These are phyloP conservation scores for Flaveria floridana DNA, from an alignment of 140 eudicot species.

Conservation along the genomic window DNA sequence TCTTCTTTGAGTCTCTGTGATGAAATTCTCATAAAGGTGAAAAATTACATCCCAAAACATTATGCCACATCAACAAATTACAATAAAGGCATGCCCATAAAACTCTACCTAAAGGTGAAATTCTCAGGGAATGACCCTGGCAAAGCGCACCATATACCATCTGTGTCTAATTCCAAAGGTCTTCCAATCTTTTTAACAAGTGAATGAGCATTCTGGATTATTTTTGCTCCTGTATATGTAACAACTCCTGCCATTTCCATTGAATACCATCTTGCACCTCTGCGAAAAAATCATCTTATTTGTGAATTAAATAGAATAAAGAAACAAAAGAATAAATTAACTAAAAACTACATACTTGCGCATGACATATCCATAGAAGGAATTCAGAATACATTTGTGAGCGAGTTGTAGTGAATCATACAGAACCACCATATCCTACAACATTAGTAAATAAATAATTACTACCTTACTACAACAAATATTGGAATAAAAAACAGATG, in stretches of 20 bases:
- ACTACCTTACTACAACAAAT: constrained; percentile 15
- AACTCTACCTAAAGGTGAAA: constrained; percentile 70
- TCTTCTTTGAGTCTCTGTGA: constrained; percentile 71
- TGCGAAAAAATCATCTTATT: constrained; percentile 38
- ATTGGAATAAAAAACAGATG: not conserved
- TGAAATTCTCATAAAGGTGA: constrained; percentile 22
- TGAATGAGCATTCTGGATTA: constrained; percentile 88
- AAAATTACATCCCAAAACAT: constrained; percentile 12
- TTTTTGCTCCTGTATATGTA: constrained; percentile 97
- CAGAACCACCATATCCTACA: constrained; percentile 96
- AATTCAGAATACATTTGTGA: constrained; percentile 96
- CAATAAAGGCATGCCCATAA: not conserved
- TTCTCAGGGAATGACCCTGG: constrained; percentile 99
- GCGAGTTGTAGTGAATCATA: constrained; percentile 98
- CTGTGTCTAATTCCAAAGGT: constrained; percentile 97
- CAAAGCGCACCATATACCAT: constrained; percentile 95
- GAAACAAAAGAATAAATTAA: constrained; percentile 17
- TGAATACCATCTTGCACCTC: constrained; percentile 99
- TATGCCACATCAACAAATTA: not conserved
- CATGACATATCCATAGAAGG: constrained; percentile 99
- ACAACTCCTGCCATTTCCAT: constrained; percentile 99
- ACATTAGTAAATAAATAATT: constrained; percentile 23
- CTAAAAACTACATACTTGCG: constrained; percentile 68
- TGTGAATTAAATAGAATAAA: constrained; percentile 10
- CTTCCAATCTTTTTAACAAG: constrained; percentile 90